A percentile compares a stretch with the other conserved stretches of the same genome.
phyloP scores from a whole-genome alignment of 305 asterid genomes.

The Solanum chacoense region DNA sequence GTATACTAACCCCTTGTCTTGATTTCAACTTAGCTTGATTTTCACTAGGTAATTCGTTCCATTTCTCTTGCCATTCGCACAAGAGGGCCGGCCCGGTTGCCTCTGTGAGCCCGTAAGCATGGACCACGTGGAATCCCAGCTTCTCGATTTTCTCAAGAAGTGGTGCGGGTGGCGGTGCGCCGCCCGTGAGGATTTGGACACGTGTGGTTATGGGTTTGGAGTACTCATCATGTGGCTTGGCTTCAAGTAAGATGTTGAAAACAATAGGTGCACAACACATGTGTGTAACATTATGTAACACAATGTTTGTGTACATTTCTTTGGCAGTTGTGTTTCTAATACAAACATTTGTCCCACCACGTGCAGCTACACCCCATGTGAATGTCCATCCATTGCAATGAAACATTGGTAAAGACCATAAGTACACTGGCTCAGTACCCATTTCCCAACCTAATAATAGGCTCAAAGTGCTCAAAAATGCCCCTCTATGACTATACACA shows the following conservation, averaged over 20 bases:
- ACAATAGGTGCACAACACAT: slow-evolving; percentile 24
- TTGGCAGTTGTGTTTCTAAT: slow-evolving; percentile 15
- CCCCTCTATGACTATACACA: slow-evolving; percentile 17
- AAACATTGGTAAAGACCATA: slow-evolving; percentile 30
- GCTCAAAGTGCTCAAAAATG: slow-evolving; percentile 13
- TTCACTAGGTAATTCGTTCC: slow-evolving; percentile 10
- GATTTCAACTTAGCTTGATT: slow-evolving; percentile 14
- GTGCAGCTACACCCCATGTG: slow-evolving; percentile 27
- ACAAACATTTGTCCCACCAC: slow-evolving; percentile 26
- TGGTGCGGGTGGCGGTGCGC: slow-evolving; percentile 5
- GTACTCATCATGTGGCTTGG: slow-evolving; percentile 3
- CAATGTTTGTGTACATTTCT: slow-evolving; percentile 15
- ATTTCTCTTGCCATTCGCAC: slow-evolving; percentile 21
- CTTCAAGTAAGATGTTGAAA: slow-evolving; percentile 10
- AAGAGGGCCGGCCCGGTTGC: slow-evolving; percentile 16
- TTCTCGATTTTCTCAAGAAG: slow-evolving; percentile 6
- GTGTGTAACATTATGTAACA: slow-evolving; percentile 20
- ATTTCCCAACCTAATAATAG: slow-evolving; percentile 15
- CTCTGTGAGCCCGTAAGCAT: slow-evolving; percentile 25
- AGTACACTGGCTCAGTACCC: slow-evolving; percentile 20
- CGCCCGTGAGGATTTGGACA: slow-evolving; percentile 17
- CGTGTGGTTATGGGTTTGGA: not conserved
- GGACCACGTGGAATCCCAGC: slow-evolving; percentile 17
- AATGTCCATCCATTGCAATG: slow-evolving; percentile 28
- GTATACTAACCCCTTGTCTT: slow-evolving; percentile 14